These are phyloP conservation scores for Trichoderma citrinoviride DNA, from an alignment of 2,329 filamentous ascomycete genomes.

Conservation along the genomic window DNA sequence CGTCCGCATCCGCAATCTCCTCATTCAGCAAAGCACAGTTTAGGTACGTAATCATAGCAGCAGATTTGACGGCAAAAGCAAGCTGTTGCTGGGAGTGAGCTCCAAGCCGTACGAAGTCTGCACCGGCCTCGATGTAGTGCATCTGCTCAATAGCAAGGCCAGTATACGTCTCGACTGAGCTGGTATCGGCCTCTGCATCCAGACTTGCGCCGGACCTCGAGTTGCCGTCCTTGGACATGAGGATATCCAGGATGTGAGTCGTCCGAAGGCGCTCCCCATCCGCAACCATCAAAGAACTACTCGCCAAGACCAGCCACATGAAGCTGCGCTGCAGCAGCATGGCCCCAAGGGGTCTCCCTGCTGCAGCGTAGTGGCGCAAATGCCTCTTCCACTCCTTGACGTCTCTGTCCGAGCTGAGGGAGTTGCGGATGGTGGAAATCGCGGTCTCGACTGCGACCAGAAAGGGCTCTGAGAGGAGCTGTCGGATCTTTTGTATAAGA, in stretches of 20 bases:
- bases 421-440: constrained; percentile 85
- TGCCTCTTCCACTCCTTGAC: constrained; percentile 86
- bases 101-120: constrained; percentile 79
- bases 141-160: constrained; percentile 79
- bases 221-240: constrained; percentile 58
- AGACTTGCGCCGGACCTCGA: constrained; percentile 36
- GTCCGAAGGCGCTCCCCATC: constrained; percentile 58
- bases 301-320: constrained; percentile 77
- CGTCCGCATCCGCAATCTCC: constrained; percentile 73
- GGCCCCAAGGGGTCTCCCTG: constrained; percentile 78
- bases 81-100: constrained; percentile 84
- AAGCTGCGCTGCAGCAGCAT: constrained; percentile 90
- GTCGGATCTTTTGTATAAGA: constrained; percentile 68
- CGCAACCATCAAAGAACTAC: constrained; percentile 69
- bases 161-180: constrained; percentile 62
- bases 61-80: constrained; percentile 80
- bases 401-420: constrained; percentile 60
- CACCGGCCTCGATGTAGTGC: constrained; percentile 79
- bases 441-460: constrained; percentile 84
- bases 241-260: constrained; percentile 68
- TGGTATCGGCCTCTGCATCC: constrained; percentile 51
- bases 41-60: constrained; percentile 76
- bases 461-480: constrained; percentile 78
- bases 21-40: constrained; percentile 83
- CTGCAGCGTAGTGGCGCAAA: constrained; percentile 75